phyloP scores from a whole-genome alignment of 108 stramenopile species.

The Pseudonitzschia pungens region DNA sequence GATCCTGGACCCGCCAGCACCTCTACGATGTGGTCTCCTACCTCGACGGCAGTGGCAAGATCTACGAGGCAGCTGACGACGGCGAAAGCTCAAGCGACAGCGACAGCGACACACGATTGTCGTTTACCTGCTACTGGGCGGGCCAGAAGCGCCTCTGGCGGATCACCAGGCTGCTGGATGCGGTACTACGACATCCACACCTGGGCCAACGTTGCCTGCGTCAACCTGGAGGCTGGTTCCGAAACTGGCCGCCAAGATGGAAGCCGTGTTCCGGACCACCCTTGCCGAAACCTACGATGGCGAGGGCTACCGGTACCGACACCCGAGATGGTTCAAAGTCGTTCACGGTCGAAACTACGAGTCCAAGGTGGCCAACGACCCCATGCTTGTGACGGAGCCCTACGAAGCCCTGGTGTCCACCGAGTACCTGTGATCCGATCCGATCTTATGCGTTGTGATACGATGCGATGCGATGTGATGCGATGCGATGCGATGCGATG shows the following conservation, averaged over 20 bases:
- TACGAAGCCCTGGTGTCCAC: not conserved
- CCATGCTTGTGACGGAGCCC: not conserved
- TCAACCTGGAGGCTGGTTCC: conserved; percentile 39
- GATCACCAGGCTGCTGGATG: conserved; percentile 52
- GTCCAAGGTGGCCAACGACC: not conserved
- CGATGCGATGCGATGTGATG: no score
- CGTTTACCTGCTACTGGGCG: conserved; percentile 47
- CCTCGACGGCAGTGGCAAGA: conserved; percentile 13
- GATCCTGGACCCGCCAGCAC: conserved; percentile 7
- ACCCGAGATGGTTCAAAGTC: not conserved
- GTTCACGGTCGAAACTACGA: no score
- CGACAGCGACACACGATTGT: conserved; percentile 2
- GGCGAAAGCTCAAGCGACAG: not conserved
- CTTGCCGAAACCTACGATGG: not conserved
- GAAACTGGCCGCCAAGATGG: conserved; percentile 51
- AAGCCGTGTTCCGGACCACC: conserved; percentile 46
- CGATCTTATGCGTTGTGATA: no score
- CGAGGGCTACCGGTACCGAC: not conserved
- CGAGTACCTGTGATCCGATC: not conserved
- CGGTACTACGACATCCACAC: conserved; percentile 37
- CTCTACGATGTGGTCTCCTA: conserved; percentile 19
- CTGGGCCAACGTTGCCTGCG: conserved; percentile 80
- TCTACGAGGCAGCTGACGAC: not conserved
- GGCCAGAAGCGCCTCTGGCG: conserved; percentile 47
- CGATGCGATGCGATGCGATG: no score